Evolutionary conservation across 2,329 filamentous ascomycete species (phyloP), one percentile per base, ranked within the genome.

Genomic region (Xylaria arbuscula): DNA sequence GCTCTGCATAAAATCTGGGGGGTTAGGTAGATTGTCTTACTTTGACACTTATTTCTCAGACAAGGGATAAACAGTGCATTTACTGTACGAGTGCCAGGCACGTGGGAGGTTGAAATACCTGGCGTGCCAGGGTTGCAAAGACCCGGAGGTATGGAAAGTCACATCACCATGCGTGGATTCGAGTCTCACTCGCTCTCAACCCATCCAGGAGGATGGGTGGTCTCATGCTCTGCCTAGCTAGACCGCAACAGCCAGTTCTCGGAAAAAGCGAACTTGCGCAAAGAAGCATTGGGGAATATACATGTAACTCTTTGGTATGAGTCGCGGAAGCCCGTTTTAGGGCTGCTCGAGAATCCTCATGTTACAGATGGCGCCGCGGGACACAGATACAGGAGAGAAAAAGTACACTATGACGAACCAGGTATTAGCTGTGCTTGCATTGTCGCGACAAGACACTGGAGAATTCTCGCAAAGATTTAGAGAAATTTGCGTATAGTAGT

Each of bases 141-240:
- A 61, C 57, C 67, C 67, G 45, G 55, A 63, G 48, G 53, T 57
- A 57, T 67, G 67, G 67, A 42, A 24, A 42, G 32, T 45, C 55
- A 45, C 50, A 67, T 50, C 38, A 53, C 45, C 28, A 66, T 66
- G 38, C 28, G 36, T 47, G 19, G 40, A 59, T 56, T 50, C 13
- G 38, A 42, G 24, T 57, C 51, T 28, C 19, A 38, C 51, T 65
- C 53, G 17, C 57, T 40, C 47, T 36, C 13, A 36, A 19, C 40
- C 47, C 15, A 7, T 17, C 40, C 15, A 17, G 24, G 36, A 64
- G 38, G 22, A 45, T 62, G 24, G 34, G 50, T 53, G 50, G n/a
- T 22, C 60, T 58, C 22, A 45, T 54, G 28, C 57, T 38, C 55
- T 54, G 28, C 47, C 45, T 62, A 47, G 50, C 22, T 45, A 40